phyloP scores from a whole-genome alignment of 345 rosid species.

The Citrus mangshanensis region DNA sequence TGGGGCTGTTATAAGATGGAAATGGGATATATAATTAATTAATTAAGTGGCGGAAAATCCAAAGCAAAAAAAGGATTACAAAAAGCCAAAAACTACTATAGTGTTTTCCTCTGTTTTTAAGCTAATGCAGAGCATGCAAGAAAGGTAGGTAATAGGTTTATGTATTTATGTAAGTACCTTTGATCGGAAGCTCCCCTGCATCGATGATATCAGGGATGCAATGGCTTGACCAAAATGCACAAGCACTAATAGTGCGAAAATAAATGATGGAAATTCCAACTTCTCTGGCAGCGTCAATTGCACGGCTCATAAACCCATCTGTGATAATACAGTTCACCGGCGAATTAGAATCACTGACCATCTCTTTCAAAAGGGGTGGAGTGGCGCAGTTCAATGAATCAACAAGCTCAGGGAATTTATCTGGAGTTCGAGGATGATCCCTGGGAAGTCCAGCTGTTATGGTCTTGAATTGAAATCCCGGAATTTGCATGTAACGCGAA shows the following conservation, averaged over 20 bases:
- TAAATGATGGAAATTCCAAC: slow-evolving; percentile 25
- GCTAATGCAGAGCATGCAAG: no score
- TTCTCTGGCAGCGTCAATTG: slow-evolving; percentile 29
- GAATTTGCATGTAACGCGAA: slow-evolving; percentile 36
- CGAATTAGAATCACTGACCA: slow-evolving; percentile 7
- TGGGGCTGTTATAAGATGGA: no score
- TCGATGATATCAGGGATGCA: slow-evolving; percentile 29
- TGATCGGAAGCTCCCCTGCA: slow-evolving; percentile 41
- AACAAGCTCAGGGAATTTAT: slow-evolving; percentile 14
- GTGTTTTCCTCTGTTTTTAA: no score
- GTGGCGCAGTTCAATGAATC: slow-evolving; percentile 8
- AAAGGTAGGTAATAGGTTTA: no score
- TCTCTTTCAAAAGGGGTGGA: slow-evolving; percentile 16
- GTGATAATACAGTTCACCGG: slow-evolving; percentile 33
- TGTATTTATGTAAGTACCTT: slow-evolving; percentile 15
- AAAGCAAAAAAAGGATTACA: no score
- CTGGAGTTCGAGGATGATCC: slow-evolving; percentile 23
- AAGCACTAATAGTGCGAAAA: slow-evolving; percentile 37
- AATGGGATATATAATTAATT: no score
- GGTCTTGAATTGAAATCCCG: slow-evolving; percentile 29
- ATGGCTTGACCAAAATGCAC: slow-evolving; percentile 30
- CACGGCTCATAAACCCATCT: slow-evolving; percentile 34
- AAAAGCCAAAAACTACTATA: no score
- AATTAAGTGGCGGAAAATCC: no score
- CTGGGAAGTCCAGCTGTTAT: slow-evolving; percentile 32